Conservation (phyloP, 805 yeast species). For the Candida lessepsii region DNA sequence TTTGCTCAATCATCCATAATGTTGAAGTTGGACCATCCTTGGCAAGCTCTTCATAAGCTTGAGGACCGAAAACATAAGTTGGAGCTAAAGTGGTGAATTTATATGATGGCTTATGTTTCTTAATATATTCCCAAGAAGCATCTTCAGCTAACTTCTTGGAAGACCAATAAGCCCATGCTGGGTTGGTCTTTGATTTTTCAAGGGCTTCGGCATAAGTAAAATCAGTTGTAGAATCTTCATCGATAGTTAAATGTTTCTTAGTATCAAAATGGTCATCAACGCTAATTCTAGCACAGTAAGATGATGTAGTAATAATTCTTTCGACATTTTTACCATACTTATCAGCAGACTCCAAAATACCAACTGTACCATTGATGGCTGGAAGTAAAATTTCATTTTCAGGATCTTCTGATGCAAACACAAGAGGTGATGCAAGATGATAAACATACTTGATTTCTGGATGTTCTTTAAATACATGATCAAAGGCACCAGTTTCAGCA, state of each 20-base stretch:
- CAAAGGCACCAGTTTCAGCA: slow-evolving; percentile 25
- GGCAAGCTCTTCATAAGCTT: slow-evolving; percentile 37
- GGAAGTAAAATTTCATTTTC: slow-evolving; percentile 26
- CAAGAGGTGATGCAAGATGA: slow-evolving; percentile 32
- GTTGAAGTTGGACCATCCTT: slow-evolving; percentile 15
- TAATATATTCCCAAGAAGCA: slow-evolving; percentile 52
- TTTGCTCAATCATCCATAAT: neutral
- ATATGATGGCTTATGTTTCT: slow-evolving; percentile 26
- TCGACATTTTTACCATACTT: slow-evolving; percentile 39
- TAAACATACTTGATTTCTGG: slow-evolving; percentile 25
- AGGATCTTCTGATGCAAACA: slow-evolving; percentile 17
- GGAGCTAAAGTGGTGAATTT: slow-evolving; percentile 42
- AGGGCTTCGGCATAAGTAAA: slow-evolving; percentile 1
- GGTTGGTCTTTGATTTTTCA: neutral
- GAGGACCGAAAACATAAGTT: slow-evolving; percentile 50
- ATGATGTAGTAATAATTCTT: slow-evolving; percentile 53
- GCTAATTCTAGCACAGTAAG: slow-evolving; percentile 28
- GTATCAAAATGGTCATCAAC: slow-evolving; percentile 9
- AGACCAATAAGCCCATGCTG: slow-evolving; percentile 18
- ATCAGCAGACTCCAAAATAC: slow-evolving; percentile 46
- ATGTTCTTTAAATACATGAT: slow-evolving; percentile 24
- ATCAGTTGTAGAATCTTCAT: neutral
- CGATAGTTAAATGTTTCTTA: neutral
- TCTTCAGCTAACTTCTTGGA: slow-evolving; percentile 56
- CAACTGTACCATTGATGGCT: slow-evolving; percentile 30